Conservation (phyloP, 2,329 filamentous ascomycete species). For the Fusarium staphyleae region DNA sequence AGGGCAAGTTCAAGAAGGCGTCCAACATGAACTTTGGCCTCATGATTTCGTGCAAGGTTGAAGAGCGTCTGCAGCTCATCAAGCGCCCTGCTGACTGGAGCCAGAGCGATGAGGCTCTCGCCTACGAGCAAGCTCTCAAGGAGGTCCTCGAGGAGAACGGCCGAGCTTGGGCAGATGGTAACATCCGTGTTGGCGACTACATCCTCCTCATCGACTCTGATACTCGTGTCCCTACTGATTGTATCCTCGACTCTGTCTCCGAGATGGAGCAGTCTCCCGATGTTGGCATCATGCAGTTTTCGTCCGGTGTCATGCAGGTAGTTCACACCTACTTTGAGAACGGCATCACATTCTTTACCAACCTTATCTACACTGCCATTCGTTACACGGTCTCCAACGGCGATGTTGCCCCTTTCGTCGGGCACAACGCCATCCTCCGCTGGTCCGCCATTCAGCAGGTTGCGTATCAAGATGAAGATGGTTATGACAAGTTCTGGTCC, state of each 20-base stretch:
- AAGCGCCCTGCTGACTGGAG: slow-evolving; percentile 69
- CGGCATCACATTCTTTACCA: slow-evolving; percentile 74
- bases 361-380: slow-evolving; percentile 79
- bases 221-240: slow-evolving; percentile 79
- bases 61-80: slow-evolving; percentile 69
- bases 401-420: slow-evolving; percentile 80
- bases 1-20: slow-evolving; percentile 74
- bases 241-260: slow-evolving; percentile 78
- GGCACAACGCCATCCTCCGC: slow-evolving; percentile 79
- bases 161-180: slow-evolving; percentile 81
- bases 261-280: slow-evolving; percentile 84
- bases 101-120: slow-evolving; percentile 70
- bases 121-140: slow-evolving; percentile 70
- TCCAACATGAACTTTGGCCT: slow-evolving; percentile 77
- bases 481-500: slow-evolving; percentile 82
- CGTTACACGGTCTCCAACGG: slow-evolving; percentile 79
- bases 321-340: slow-evolving; percentile 76
- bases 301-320: slow-evolving; percentile 81
- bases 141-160: slow-evolving; percentile 72
- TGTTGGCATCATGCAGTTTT: slow-evolving; percentile 80
- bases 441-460: slow-evolving; percentile 80
- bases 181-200: slow-evolving; percentile 86
- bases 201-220: slow-evolving; percentile 79
- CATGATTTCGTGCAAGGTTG: slow-evolving; percentile 72
- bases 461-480: slow-evolving; percentile 72